These are phyloP conservation scores for Monilinia polystroma DNA, from an alignment of 2,329 filamentous ascomycete species.

Conservation along the genomic window DNA sequence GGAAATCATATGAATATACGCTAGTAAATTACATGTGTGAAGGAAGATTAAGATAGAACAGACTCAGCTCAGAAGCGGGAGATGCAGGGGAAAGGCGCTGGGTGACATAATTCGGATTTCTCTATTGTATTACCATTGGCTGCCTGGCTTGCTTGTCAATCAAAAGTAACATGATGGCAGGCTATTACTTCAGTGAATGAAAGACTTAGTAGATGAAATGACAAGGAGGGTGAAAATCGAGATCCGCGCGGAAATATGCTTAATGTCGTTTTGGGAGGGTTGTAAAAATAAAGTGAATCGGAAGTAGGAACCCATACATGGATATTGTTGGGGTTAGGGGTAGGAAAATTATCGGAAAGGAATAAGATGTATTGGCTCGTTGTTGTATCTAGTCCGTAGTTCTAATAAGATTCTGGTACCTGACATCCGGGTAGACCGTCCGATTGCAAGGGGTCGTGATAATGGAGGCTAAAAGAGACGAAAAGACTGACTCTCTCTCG, in stretches of 20 bases:
- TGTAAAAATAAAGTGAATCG: background rate
- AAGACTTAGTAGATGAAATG: background rate
- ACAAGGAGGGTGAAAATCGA: background rate
- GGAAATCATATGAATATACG: slow-evolving; percentile 1
- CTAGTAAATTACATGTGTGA: slow-evolving; percentile 9
- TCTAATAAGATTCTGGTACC: background rate
- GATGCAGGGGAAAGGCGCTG: slow-evolving; percentile 11
- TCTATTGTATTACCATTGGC: background rate
- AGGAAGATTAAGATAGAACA: slow-evolving; percentile 14
- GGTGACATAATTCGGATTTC: background rate
- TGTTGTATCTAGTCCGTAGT: background rate
- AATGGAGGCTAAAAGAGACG: background rate
- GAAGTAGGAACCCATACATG: background rate
- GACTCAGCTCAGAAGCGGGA: slow-evolving; percentile 10
- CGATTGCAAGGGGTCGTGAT: background rate
- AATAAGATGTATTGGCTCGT: background rate
- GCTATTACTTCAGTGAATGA: background rate
- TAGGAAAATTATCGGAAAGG: background rate
- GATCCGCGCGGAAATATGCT: slow-evolving; percentile 9
- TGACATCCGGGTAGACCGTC: background rate
- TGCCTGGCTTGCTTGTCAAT: background rate
- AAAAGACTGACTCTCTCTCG: background rate
- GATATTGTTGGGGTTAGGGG: background rate
- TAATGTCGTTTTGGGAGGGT: background rate
- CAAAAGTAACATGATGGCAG: background rate